These are phyloP conservation scores for Psilocybe cubensis DNA, from an alignment of 768 basidiomycete species.

Conservation along the genomic window DNA sequence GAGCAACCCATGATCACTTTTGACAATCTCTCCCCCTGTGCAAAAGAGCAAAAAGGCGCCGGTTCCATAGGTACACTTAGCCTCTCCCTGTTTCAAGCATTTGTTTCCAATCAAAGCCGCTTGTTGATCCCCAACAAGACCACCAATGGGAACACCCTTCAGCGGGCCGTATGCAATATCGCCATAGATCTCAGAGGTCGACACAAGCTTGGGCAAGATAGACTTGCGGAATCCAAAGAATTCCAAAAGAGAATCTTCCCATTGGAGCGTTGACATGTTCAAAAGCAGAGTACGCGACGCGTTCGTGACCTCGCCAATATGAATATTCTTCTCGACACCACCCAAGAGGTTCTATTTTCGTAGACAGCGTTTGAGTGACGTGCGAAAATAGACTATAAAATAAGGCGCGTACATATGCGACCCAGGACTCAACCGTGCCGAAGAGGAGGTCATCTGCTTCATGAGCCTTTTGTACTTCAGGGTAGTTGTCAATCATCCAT, in stretches of 20 bases:
- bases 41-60: conserved; percentile 97
- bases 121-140: conserved; percentile 98
- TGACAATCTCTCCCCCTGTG: conserved; percentile 86
- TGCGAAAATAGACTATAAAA: conserved; percentile 11
- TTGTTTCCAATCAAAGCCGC: conserved; percentile 97
- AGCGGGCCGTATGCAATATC: conserved; percentile 67
- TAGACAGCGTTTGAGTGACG: conserved; percentile 10
- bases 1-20: conserved; percentile 85
- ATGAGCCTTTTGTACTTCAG: conserved; percentile 77
- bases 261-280: conserved; percentile 78
- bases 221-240: conserved; percentile 85
- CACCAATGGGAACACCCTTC: conserved; percentile 82
- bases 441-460: conserved; percentile 82
- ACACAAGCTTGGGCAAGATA: conserved; percentile 85
- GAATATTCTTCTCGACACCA: conserved; percentile 66
- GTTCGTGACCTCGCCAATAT: conserved; percentile 93
- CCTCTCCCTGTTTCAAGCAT: conserved; percentile 87
- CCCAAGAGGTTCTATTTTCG: conserved; percentile 76
- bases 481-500: conserved; percentile 94
- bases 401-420: conserved; percentile 73
- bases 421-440: conserved; percentile 97
- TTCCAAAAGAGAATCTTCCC: conserved; percentile 80
- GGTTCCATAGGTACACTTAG: conserved; percentile 98
- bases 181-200: conserved; percentile 93
- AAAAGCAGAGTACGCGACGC: conserved; percentile 95